A percentile compares a stretch with the other conserved stretches of the same genome.
Conservation (phyloP, 495 filamentous ascomycete species). For the Bathelium albidoporum region DNA sequence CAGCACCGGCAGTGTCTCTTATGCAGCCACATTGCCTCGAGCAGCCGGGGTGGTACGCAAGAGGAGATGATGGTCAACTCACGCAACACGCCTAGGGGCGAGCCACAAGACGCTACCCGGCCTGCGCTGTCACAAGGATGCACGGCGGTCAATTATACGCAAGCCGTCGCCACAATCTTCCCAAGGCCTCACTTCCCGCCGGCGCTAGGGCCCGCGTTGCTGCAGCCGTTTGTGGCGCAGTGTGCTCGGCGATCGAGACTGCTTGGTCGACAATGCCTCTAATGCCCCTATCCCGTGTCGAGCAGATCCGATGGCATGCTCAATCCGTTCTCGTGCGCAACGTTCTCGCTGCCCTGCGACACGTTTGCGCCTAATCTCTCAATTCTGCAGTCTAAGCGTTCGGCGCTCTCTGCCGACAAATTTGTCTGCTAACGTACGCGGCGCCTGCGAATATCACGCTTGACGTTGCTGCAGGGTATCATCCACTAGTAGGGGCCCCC, state of each 20-base stretch:
- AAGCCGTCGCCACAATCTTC: constrained; percentile 1
- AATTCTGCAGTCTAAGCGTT: background rate
- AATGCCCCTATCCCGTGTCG: background rate
- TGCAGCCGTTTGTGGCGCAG: constrained; percentile 4
- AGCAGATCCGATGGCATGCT: background rate
- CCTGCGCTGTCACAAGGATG: background rate
- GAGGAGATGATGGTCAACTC: background rate
- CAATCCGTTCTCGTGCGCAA: constrained; percentile 3
- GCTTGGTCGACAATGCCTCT: background rate
- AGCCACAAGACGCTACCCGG: background rate
- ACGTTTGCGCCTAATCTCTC: background rate
- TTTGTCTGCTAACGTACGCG: background rate
- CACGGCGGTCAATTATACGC: background rate
- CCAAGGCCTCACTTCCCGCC: background rate
- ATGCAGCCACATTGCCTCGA: background rate
- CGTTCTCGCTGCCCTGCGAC: background rate
- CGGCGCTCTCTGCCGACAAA: background rate
- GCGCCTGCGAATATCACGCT: background rate
- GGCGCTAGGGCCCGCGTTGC: background rate
- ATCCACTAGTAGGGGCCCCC: background rate
- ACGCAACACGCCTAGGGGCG: background rate
- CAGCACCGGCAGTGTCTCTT: background rate
- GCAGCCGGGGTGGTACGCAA: background rate
- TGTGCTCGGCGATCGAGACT: constrained; percentile 2
- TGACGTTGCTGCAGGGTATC: constrained; percentile 3